Evolutionary conservation across 116 monocot genomes (phyloP).

Genomic region (Cymodocea nodosa): DNA sequence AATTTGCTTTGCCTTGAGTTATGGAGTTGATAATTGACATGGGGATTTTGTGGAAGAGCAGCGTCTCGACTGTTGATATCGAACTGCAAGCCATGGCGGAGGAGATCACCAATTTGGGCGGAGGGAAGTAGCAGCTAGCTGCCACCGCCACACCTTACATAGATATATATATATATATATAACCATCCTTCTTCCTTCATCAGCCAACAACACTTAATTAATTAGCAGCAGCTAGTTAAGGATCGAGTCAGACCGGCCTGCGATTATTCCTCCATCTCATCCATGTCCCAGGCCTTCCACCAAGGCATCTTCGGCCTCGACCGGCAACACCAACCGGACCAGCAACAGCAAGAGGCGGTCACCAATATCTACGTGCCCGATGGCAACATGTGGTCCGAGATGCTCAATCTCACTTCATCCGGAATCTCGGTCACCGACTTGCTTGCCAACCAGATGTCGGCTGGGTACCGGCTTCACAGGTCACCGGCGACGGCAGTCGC

Average conservation of each 20-base stretch:
- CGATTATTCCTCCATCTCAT: neutral
- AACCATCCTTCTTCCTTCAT: no score
- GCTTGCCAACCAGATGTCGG: slow-evolving; percentile 44
- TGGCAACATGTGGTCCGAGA: slow-evolving; percentile 63
- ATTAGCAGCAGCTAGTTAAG: no score
- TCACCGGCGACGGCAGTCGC: slow-evolving; percentile 1
- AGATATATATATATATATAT: no score
- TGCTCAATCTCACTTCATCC: slow-evolving; percentile 27
- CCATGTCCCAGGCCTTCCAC: slow-evolving; percentile 25
- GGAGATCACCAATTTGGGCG: no score
- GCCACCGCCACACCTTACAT: no score
- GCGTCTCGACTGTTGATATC: no score
- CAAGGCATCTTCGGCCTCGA: slow-evolving; percentile 52
- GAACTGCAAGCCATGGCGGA: neutral
- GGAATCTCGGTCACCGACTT: slow-evolving; percentile 45
- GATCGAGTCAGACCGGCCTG: no score
- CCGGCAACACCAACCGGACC: slow-evolving; percentile 13
- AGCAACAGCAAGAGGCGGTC: slow-evolving; percentile 17
- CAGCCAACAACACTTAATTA: no score
- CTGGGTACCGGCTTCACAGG: neutral
- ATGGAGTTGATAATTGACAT: no score
- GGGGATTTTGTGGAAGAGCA: neutral
- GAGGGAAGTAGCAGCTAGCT: no score
- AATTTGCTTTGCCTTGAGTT: neutral
- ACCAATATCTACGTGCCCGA: slow-evolving; percentile 33